These are phyloP conservation scores for Apophysomyces elegans DNA, from an alignment of 371 early-diverging fungal genomes.

Conservation along the genomic window DNA sequence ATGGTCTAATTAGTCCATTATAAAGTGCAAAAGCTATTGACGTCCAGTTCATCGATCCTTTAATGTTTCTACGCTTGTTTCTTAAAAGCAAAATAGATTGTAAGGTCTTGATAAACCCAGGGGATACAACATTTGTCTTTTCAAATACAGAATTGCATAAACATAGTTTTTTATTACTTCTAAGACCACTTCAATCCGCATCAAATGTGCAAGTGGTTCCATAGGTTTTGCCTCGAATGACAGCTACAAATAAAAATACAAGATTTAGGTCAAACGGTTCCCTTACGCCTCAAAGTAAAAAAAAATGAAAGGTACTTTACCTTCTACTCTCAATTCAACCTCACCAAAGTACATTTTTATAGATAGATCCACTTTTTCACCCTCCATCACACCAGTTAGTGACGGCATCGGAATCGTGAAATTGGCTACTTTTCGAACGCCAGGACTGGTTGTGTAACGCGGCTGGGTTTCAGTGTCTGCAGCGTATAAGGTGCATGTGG, in stretches of 20 bases:
- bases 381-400: constrained; percentile 43
- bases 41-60: no score
- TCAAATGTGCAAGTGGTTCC: constrained; percentile 55
- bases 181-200: constrained; percentile 29
- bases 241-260: constrained; percentile 25
- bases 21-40: no score
- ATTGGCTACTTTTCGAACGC: constrained; percentile 50
- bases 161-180: no score
- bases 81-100: no score
- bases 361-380: constrained; percentile 50
- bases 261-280: no score
- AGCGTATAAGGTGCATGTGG: constrained; percentile 54
- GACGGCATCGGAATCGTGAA: constrained; percentile 56
- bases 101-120: no score
- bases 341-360: constrained; percentile 51
- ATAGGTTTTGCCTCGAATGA: constrained; percentile 55
- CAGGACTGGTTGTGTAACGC: constrained; percentile 47
- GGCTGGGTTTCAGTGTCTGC: constrained; percentile 50
- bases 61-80: no score
- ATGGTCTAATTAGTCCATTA: no score
- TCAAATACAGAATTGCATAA: no score
- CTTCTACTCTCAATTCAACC: constrained; percentile 56
- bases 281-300: background rate
- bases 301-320: constrained; percentile 17
- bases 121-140: no score